Evolutionary conservation across 2,329 filamentous ascomycete genomes (phyloP).

Genomic region (Harringtonia aguacate): DNA sequence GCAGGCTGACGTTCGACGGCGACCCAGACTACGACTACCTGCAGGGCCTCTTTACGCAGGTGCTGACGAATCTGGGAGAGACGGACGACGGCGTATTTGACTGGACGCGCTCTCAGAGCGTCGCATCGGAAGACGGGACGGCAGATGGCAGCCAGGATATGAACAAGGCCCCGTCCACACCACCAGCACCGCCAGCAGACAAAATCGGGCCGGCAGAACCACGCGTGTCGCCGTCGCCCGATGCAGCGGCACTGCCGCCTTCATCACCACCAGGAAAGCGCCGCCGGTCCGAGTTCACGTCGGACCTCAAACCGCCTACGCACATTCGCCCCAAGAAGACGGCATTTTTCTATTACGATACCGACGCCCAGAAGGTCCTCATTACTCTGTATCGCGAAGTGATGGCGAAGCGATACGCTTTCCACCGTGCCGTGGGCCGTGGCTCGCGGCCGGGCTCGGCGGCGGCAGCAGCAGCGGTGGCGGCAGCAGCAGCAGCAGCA

Average conservation of each 20-base stretch:
- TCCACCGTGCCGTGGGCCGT: conserved; percentile 10
- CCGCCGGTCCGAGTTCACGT: conserved; percentile 9
- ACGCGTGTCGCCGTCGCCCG: background rate
- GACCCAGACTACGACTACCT: conserved; percentile 97
- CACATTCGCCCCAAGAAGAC: conserved; percentile 6
- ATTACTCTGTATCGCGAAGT: conserved; percentile 8
- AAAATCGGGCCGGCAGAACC: too few relatives aligned
- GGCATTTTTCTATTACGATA: conserved; percentile 6
- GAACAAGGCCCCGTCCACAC: background rate
- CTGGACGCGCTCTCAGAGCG: too few relatives aligned
- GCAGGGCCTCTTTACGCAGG: conserved; percentile 87
- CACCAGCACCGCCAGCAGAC: background rate
- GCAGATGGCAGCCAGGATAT: conserved; percentile 25
- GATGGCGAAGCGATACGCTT: conserved; percentile 8
- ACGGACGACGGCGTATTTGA: conserved; percentile 97
- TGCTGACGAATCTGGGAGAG: conserved; percentile 83
- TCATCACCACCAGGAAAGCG: conserved; percentile 8
- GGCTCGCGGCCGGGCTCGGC: background rate
- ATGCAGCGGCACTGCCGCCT: conserved; percentile 28
- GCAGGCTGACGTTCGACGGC: conserved; percentile 94
- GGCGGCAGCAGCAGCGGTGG: background rate
- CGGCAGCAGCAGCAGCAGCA: background rate
- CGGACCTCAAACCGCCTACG: conserved; percentile 8
- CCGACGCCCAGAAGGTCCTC: conserved; percentile 3
- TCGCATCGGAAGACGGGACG: too few relatives aligned